Evolutionary conservation across 2,329 filamentous ascomycete genomes (phyloP).

Genomic region (Exophiala xenobiotica): DNA sequence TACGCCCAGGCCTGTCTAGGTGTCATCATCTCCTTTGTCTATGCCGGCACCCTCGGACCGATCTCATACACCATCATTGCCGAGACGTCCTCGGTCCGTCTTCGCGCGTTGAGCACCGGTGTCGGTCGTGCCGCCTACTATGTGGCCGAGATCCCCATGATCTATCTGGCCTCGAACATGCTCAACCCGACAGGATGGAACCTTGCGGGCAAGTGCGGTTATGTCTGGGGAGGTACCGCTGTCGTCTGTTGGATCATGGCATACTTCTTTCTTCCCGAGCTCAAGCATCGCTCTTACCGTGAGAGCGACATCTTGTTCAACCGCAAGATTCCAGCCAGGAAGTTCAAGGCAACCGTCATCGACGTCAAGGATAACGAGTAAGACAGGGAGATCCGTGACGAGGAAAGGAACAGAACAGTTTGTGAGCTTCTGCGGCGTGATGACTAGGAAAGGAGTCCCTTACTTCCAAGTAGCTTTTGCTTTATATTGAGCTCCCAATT

Average conservation of each 20-base stretch:
- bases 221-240: slow-evolving; percentile 42
- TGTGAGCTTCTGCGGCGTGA: too few species aligned
- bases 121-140: slow-evolving; percentile 44
- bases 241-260: slow-evolving; percentile 42
- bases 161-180: slow-evolving; percentile 40
- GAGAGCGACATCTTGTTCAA: background rate
- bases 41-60: slow-evolving; percentile 37
- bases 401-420: too few species aligned
- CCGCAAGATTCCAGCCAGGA: slow-evolving; percentile 25
- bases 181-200: slow-evolving; percentile 37
- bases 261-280: slow-evolving; percentile 47
- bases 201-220: slow-evolving; percentile 35
- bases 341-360: slow-evolving; percentile 48
- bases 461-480: too few species aligned
- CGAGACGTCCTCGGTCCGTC: slow-evolving; percentile 40
- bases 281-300: slow-evolving; percentile 39
- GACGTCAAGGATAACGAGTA: slow-evolving; percentile 46
- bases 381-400: too few species aligned
- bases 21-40: slow-evolving; percentile 43
- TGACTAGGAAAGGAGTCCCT: too few species aligned
- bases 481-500: too few species aligned
- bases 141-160: slow-evolving; percentile 43
- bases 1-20: slow-evolving; percentile 42
- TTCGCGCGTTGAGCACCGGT: slow-evolving; percentile 40
- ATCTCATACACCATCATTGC: slow-evolving; percentile 42